Evolutionary conservation across 441 rosid species (phyloP), one percentile per base, ranked within the genome.

Genomic region (Pelargonium exstipulatum): DNA sequence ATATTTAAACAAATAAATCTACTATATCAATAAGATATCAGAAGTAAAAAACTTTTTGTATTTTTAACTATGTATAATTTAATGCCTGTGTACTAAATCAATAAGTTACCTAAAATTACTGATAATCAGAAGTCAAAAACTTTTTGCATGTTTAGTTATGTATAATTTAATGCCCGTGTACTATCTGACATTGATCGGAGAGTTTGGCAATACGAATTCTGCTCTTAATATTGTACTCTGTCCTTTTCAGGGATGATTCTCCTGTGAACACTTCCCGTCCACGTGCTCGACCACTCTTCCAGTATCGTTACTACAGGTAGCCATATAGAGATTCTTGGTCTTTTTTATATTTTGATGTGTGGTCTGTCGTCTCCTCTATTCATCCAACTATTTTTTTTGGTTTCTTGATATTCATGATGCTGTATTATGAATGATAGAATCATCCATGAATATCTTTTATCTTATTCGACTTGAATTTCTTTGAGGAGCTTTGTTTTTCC

Each of bases 281-380:
- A 66, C 98, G 94, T 76, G 95, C 97, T 74, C 83, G 91, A 20
- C 94, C 73, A 32, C 96, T 95, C 65, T 95, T 95, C 83, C 99
- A 92, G 72, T 95, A 95, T 76, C 98, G 98, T 74, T 90, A 88
- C 68, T 95, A 95, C 82, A 92, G 99, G 99, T 90, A 80, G 63
- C 66, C 64, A 68, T 60, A 32, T 1, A 40, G 10, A 40, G 9
- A 40, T 40, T 40, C 10, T 37, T 37, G 42, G 42, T 37, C 42
- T 37, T 37, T 37, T 37, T 37, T 37, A 37, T 37, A 37, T 37
- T 37, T 37, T 20, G 8, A 18, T 20, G 29, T 20, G 3, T 4
- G 13, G 29, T 57, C 62, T 57, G 29, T 57, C 12, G 29, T 57
- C 12, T 57, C 62, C 62, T 20, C 10, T 20, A 10, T 16, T 57